Base-by-base conservation (phyloP, 2,329 filamentous ascomycete genomes). In the Cadophora sp. region DNA sequence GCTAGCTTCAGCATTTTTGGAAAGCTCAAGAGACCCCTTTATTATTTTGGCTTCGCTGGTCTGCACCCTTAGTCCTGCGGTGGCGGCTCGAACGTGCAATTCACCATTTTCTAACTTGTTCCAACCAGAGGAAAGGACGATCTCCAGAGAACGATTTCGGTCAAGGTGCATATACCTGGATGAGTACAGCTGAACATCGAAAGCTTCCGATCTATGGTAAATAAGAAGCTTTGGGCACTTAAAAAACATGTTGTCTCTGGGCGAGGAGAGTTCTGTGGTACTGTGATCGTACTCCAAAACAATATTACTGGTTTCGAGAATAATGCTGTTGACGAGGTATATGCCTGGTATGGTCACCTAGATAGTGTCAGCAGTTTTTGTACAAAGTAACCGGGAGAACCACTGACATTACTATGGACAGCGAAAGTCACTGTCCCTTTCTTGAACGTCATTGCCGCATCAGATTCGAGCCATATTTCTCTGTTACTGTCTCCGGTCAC, bases 91-190 rank as follows among this genome's bases (percentile, higher is more conserved):
- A 56, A 92, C 82, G 40, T 87, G 85, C 40, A 92, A 79, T 63
- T 90, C 88, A 63, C 86, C 89, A 24, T 76, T 84, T 37, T 78
- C 81, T 2, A 91, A 82, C 2, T 89, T 80, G 76, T 97, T 97
- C 86, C 91, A 91, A 1, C 94, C 94, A 12, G 90, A 89, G 12
- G 82, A 82, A 14, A 97, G 80, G 62, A 89, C 84, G 24, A 99
- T 82, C 68, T 97, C 92, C 0, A 98, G 83, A 0, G 88, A 89
- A 67, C 92, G 92, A 74, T 90, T 89, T 72, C 90, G 90, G 77
- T 97, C 92, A 5, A 99, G 87, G 70, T 95, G 89, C 27, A 97
- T 90, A 55, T 89, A 83, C 69, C 87, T 91, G 0, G 92, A 89
- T 0, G 92, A 84, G 51, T 82, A 84, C 8, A 97, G 81, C 60